A percentile compares a stretch with the other conserved stretches of the same genome.
Conservation (phyloP, 2,329 filamentous ascomycete genomes). For the Ophiocordyceps camponoti-rufipedis region DNA sequence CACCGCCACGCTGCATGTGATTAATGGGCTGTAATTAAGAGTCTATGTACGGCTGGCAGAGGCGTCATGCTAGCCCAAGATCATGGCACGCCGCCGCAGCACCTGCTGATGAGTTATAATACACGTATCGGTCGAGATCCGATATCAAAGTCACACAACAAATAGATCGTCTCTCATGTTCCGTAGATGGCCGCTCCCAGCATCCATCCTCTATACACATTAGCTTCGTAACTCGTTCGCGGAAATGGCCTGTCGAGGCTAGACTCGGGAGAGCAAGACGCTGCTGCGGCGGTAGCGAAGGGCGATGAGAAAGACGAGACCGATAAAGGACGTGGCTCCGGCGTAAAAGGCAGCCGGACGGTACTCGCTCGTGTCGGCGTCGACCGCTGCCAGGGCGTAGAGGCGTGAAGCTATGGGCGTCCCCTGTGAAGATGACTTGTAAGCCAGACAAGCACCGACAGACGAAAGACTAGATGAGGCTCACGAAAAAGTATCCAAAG, state of each 20-base stretch:
- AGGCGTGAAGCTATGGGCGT: conserved; percentile 10
- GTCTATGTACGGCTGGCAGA: too few relatives aligned
- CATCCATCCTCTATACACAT: too few relatives aligned
- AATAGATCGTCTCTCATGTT: too few relatives aligned
- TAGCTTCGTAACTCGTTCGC: too few relatives aligned
- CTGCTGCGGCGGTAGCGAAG: conserved; percentile 2
- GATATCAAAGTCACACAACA: too few relatives aligned
- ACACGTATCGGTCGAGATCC: too few relatives aligned
- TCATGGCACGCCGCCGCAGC: background rate
- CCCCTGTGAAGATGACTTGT: conserved; percentile 4
- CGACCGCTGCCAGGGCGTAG: conserved; percentile 7
- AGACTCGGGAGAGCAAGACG: conserved; percentile 1
- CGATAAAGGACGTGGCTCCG: conserved; percentile 8
- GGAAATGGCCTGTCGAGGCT: too few relatives aligned
- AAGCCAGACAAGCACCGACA: background rate
- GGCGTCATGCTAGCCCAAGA: background rate
- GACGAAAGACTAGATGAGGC: background rate
- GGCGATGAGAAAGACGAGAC: conserved; percentile 4
- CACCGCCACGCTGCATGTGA: too few relatives aligned
- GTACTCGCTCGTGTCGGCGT: conserved; percentile 5
- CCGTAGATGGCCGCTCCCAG: too few relatives aligned
- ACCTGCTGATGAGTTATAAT: background rate
- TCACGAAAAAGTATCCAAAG: conserved; percentile 11
- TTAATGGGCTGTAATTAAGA: too few relatives aligned
- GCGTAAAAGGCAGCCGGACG: conserved; percentile 11